phyloP scores from a whole-genome alignment of 2,329 filamentous ascomycete species.

The Phyllosticta citrichinensis region DNA sequence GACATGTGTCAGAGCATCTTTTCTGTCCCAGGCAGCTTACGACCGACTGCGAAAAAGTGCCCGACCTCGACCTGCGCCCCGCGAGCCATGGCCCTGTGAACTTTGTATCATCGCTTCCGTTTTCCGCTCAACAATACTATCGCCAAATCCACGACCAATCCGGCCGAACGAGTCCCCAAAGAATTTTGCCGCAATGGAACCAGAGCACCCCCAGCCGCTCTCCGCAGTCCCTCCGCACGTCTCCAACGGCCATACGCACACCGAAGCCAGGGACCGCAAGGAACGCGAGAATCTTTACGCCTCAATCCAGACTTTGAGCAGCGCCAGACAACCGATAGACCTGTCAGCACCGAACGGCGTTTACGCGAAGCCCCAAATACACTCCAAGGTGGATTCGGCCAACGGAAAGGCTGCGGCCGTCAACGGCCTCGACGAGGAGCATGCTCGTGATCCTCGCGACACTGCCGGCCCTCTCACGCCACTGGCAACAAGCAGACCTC shows the following conservation, averaged over 20 bases:
- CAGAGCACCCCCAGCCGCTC: slow-evolving; percentile 36
- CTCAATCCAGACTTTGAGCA: slow-evolving; percentile 50
- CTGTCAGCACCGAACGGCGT: slow-evolving; percentile 28
- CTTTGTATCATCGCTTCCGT: neutral
- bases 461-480: slow-evolving; percentile 40
- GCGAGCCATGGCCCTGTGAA: neutral
- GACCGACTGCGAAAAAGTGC: neutral
- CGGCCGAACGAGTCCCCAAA: neutral
- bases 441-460: slow-evolving; percentile 44
- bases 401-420: slow-evolving; percentile 5
- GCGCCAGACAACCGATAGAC: slow-evolving; percentile 36
- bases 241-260: slow-evolving; percentile 44
- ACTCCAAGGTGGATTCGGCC: neutral
- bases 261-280: slow-evolving; percentile 36
- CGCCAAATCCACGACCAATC: neutral
- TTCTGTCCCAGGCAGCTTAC: neutral
- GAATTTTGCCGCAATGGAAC: slow-evolving; percentile 31
- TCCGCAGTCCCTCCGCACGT: slow-evolving; percentile 48
- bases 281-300: slow-evolving; percentile 49
- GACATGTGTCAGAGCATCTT: slow-evolving; percentile 7
- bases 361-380: slow-evolving; percentile 16
- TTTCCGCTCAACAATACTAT: neutral
- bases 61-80: neutral
- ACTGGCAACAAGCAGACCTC: slow-evolving; percentile 41
- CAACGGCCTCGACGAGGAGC: slow-evolving; percentile 33